phyloP scores from a whole-genome alignment of 2,329 filamentous ascomycete genomes.

The Xylaria polymorpha region DNA sequence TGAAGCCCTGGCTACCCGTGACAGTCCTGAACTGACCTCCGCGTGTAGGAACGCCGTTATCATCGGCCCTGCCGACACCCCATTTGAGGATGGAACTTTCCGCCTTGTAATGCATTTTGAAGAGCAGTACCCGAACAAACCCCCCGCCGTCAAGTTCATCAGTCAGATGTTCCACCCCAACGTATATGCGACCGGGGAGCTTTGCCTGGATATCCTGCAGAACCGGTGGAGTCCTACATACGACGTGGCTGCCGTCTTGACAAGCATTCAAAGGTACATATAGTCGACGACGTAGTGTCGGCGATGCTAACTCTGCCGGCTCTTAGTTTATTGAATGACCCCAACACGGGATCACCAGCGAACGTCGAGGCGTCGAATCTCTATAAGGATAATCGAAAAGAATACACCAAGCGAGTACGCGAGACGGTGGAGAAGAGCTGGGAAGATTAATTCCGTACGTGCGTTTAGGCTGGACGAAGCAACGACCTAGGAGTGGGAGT shows the following conservation, averaged over 20 bases:
- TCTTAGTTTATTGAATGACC: constrained; percentile 89
- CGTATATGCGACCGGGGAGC: constrained; percentile 95
- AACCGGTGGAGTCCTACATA: constrained; percentile 99
- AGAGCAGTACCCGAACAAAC: constrained; percentile 98
- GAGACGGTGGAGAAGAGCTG: constrained; percentile 99
- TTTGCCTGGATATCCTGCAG: constrained; percentile 96
- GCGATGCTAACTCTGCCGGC: constrained; percentile 12
- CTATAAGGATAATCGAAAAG: constrained; percentile 97
- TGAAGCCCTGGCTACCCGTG: constrained; percentile 22
- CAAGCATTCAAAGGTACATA: constrained; percentile 91
- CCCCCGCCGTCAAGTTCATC: constrained; percentile 97
- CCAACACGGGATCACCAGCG: constrained; percentile 96
- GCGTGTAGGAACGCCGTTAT: constrained; percentile 91
- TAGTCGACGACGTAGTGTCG: neutral
- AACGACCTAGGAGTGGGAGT: constrained; percentile 20
- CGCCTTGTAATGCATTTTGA: constrained; percentile 99
- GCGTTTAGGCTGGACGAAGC: constrained; percentile 4
- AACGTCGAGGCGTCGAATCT: constrained; percentile 98
- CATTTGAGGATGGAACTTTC: constrained; percentile 98
- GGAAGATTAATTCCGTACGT: constrained; percentile 74
- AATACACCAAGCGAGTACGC: constrained; percentile 93
- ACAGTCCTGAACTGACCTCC: constrained; percentile 45
- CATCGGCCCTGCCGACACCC: constrained; percentile 95
- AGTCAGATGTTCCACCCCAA: constrained; percentile 99
- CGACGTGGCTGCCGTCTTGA: constrained; percentile 95